Base-by-base conservation (phyloP, 306 rosid species). In the Cicer cuneatum region DNA sequence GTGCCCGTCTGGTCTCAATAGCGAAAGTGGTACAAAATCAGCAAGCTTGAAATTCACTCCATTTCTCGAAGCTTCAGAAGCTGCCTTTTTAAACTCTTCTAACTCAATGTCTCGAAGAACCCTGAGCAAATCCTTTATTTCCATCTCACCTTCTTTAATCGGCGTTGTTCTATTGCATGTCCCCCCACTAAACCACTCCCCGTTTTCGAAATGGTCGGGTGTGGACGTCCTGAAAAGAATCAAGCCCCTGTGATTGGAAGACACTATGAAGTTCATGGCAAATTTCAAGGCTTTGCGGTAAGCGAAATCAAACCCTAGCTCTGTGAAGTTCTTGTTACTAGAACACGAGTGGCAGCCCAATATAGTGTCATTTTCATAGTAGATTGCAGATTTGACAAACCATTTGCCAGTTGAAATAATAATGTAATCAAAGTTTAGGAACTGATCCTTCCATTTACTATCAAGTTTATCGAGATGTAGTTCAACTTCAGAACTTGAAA, bases 101-200 rank as follows among this genome's bases (percentile, higher is more conserved):
- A 95, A 63, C 74, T 95, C 99, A 5, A 95, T 75, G 15, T 84
- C 53, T 0, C 85, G 92, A 60, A 95, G 87, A 62, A 83, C 35
- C 85, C 29, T 72, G 61, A 82, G 80, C 81, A 86, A 14, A 2
- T 80, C 82, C 78, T 95, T 95, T 78, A 87, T 42, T 74, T 85
- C 90, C 35, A 89, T 60, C 83, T 81, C 92, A 39, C 91, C 97
- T 81, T 89, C 94, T 85, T 92, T 94, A 10, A 83, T 74, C 21
- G 99, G 99, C n/a, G 73, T 46, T n/a, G 76, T 89, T 74, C 87
- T 89, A 37, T 77, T 83, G 83, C 99, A 95, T 19, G 82, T 86
- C 72, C 99, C 99, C 13, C 99, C 99, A 18, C 76, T 89, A 16
- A 80, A 90, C 99, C 99, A 95, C 86, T 92, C 97, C 15, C 99